Evolutionary conservation across 495 filamentous ascomycete genomes (phyloP), one percentile per base, ranked within the genome.

Genomic region (Annulohypoxylon moriforme): DNA sequence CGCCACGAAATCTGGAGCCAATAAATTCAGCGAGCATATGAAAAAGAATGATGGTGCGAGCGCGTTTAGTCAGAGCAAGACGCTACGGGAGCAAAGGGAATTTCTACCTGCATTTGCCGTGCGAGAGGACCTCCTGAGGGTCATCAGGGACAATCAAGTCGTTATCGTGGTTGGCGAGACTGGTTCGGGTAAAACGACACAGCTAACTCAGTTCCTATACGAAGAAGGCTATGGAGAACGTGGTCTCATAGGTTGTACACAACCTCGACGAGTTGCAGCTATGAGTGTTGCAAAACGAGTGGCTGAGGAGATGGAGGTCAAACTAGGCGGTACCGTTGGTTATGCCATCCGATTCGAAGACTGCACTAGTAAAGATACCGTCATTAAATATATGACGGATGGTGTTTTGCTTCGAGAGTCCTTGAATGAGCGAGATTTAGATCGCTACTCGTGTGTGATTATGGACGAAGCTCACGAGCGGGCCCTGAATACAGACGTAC

Each of bases 381-480:
- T 89, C 66, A 98, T 99, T 79, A 99, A 99, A 80, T 99, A 99
- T 76, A 98, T 99, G 96, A 99, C 96, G 1, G 96, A 99, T 75
- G 96, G 96, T 80, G 94, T 99, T 6, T 84, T 99, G 24, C 86
- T 99, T 14, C 90, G 96, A 76, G 96, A 99, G 74, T 97, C 93
- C 13, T 87, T 99, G 8, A 92, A 92, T 55, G 94, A 98, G 74
- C 86, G 89, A 14, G 97, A 99, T 76, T 87, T 99, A 22, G 96
- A 98, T 79, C 92, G 92, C 75, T 99, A 99, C 79, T 97, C 95
- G 11, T 97, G 94, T 77, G 94, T 99, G 56, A 99, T 99, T 78
- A 98, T 99, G 96, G 96, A 99, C 79, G 96, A 99, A 82, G 96
- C 96, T 3, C 96, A 99, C 85, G 96, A 99, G 78, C 88, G 96